Evolutionary conservation across 1,139 yeast genomes (phyloP), one percentile per base, ranked within the genome.

Genomic region (Sugiyamaella xylanicola): DNA sequence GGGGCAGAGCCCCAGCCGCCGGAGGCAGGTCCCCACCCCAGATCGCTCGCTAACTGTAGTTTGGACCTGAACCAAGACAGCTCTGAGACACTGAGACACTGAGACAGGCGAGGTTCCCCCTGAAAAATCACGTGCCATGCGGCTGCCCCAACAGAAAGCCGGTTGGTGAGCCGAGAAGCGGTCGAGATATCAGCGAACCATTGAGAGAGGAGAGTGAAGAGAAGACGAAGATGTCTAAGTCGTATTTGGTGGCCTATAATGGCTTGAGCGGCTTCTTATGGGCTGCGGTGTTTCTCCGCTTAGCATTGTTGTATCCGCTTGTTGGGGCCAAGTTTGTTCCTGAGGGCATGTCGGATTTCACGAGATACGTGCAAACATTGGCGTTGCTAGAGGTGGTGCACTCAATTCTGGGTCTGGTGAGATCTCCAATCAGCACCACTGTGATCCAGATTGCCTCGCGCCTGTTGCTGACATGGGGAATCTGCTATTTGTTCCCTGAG

Each of bases 371-470:
- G 51, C 99, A 93, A 74, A 79, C 90, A n/a, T 75, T 85, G 58
- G 98, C 99, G 0, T 63, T 90, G 1, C 77, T 88, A 49, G 99
- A 93, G 70, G 82, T 93, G 36, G 77, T 83, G 65, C 95, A 93
- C 71, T 81, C 97, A 1, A 77, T 83, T 2, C 71, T 82, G 1
- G 98, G 79, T 1, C 76, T 86, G 53, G 99, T 93, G 29, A 83
- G 86, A 61, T 86, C 98, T 3, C 97, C 98, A 0, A 64, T 92
- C 8, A 67, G 86, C 58, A 93, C 97, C 36, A 90, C 97, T 0
- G 78, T 77, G 16, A 85, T 90, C 68, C 99, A 93, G 72, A 96
- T 93, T 0, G 79, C 86, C 13, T 91, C 97, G 11, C 80, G 99
- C 59, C 74, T 92, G 56, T 74, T 92, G 61, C 80, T 93, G 48